Evolutionary conservation across 2,329 filamentous ascomycete species (phyloP), one percentile per base, ranked within the genome.

Genomic region (Sclerotiophoma versabilis): DNA sequence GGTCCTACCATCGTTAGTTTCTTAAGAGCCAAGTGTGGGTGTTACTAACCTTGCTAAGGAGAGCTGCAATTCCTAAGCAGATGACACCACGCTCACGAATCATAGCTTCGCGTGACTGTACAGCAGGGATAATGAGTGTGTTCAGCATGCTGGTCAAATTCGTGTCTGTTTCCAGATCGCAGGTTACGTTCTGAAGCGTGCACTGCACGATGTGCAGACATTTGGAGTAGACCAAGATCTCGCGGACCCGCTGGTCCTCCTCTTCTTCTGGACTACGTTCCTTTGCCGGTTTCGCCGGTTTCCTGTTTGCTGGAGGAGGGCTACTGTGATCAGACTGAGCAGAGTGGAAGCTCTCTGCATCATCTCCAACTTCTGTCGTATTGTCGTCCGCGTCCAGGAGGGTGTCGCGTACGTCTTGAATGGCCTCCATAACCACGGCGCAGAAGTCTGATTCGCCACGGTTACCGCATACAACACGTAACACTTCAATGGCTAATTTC

Each of bases 191-290:
- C 71, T 96, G 88, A 45, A 99, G 83, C 90, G 98, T 96, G 80
- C 92, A 98, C 75, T 97, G 92, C 22, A 96, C 93, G 63, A 99
- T 97, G 71, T 97, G 91, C 58, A 99, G 83, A 75, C 95, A 98
- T 78, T 98, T 98, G 86, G 97, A 93, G 80, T 98, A 98, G 74
- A 98, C 90, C 80, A 97, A 87, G 70, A 97, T 95, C 76, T 97
- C 92, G 62, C 86, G 88, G 62, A 97, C 86, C 1, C 90, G 91
- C 77, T 93, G 96, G 39, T 81, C 81, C 62, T 86, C 83, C 46
- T 85, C 83, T 42, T 63, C 85, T 82, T 81, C 67, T 65, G 77
- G 33, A 72, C 75, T 59, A 75, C 78, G 58, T 67, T 77, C 41
- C 75, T 79, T 63, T 65, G 74, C 49, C 48, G 60, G 38, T 65